phyloP scores from a whole-genome alignment of 228 moss, liverwort and hornwort species.

The Sphagnum fallax region DNA sequence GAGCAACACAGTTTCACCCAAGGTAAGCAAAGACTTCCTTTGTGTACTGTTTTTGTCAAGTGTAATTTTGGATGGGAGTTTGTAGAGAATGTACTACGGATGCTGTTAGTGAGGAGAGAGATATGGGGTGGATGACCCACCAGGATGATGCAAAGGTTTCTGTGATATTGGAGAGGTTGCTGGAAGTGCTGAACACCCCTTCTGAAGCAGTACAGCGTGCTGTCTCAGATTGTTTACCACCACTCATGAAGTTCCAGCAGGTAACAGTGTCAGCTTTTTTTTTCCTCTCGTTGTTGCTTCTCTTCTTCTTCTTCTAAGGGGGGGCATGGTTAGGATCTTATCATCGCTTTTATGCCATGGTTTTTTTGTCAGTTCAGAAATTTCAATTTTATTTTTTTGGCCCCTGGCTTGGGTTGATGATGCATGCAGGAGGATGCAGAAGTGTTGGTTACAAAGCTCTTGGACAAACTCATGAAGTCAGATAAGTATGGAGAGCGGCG shows the following conservation, averaged over 20 bases:
- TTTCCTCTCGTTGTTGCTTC: background rate
- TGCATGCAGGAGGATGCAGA: slow-evolving; percentile 67
- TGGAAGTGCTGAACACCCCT: slow-evolving; percentile 95
- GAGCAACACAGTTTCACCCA: background rate
- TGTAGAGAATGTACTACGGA: background rate
- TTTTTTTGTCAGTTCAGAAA: too few species aligned
- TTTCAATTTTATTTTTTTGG: too few species aligned
- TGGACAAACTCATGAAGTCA: slow-evolving; percentile 63
- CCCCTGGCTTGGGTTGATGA: too few species aligned
- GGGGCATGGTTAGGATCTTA: too few species aligned
- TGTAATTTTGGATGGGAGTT: background rate
- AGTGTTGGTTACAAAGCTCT: slow-evolving; percentile 46
- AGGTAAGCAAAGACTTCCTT: background rate
- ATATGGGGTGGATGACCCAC: too few species aligned
- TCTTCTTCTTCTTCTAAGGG: too few species aligned
- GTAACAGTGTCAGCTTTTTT: slow-evolving; percentile 5
- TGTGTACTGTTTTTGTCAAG: background rate
- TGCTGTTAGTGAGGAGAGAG: background rate
- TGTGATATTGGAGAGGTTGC: slow-evolving; percentile 61
- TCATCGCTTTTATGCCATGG: too few species aligned
- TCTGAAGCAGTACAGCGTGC: slow-evolving; percentile 98
- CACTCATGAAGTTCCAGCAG: slow-evolving; percentile 86
- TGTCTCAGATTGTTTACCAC: slow-evolving; percentile 89
- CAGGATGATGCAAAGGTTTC: slow-evolving; percentile 81
- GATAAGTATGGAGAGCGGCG: slow-evolving; percentile 95